Evolutionary conservation across 2,329 filamentous ascomycete species (phyloP).

Genomic region (Fusarium sp.): DNA sequence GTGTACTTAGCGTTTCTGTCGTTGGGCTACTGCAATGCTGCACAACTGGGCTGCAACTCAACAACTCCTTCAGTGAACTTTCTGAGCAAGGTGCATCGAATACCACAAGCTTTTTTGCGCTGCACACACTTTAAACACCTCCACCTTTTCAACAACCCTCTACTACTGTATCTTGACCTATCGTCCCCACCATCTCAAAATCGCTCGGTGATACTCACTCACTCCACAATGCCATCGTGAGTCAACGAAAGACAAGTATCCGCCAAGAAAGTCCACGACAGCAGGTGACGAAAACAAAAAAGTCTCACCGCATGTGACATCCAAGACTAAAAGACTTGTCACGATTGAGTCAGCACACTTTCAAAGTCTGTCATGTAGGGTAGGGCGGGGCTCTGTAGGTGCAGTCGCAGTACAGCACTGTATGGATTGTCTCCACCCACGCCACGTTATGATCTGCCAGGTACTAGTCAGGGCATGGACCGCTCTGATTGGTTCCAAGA

Average conservation of each 20-base stretch:
- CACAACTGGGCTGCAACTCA: not conserved
- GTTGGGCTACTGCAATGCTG: not conserved
- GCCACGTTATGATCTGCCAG: slow-evolving; percentile 38
- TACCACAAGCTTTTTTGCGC: not conserved
- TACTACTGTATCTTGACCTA: not conserved
- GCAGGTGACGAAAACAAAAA: not conserved
- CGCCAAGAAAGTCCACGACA: not conserved
- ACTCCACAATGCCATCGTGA: slow-evolving; percentile 2
- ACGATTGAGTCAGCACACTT: not conserved
- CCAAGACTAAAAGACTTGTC: not conserved
- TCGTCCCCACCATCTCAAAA: not conserved
- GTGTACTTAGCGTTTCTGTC: slow-evolving; percentile 6
- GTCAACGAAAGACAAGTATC: not conserved
- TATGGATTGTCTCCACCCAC: slow-evolving; percentile 4
- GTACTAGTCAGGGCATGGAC: slow-evolving; percentile 26
- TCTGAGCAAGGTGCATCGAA: not conserved
- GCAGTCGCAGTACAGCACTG: not conserved
- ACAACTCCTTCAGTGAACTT: not conserved
- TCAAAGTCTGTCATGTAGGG: slow-evolving; percentile 16
- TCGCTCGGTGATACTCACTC: not conserved
- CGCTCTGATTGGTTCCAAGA: slow-evolving; percentile 19
- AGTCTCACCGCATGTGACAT: not conserved
- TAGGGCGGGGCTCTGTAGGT: slow-evolving; percentile 10
- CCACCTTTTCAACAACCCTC: slow-evolving; percentile 4
- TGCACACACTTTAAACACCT: slow-evolving; percentile 27